Evolutionary conservation across 2,329 filamentous ascomycete genomes (phyloP).

Genomic region (Sarocladiaceae sp.): DNA sequence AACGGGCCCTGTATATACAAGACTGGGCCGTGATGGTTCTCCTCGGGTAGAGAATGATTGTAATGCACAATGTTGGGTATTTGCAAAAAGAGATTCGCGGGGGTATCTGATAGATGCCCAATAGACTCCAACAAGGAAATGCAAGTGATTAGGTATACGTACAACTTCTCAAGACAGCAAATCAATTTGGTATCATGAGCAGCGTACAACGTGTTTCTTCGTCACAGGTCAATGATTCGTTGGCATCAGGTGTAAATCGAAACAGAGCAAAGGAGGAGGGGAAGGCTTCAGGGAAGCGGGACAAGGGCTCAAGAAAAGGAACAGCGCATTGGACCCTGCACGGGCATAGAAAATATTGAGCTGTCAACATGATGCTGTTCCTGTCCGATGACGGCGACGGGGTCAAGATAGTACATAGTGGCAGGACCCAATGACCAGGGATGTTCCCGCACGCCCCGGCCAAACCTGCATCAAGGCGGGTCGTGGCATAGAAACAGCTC

Average conservation of each 20-base stretch:
- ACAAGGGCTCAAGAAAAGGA: conserved; percentile 2
- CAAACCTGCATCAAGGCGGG: neutral
- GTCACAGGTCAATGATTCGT: conserved; percentile 6
- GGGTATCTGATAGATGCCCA: conserved; percentile 1
- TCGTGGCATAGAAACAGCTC: neutral
- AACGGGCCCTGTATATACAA: neutral
- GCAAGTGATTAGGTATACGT: conserved; percentile 9
- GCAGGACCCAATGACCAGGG: conserved; percentile 3
- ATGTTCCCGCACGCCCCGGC: conserved; percentile 5
- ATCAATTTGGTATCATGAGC: conserved; percentile 9
- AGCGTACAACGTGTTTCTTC: conserved; percentile 7
- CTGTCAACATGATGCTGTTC: conserved; percentile 4
- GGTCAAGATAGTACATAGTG: conserved; percentile 4
- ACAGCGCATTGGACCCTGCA: neutral
- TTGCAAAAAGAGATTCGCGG: neutral
- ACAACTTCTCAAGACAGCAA: conserved; percentile 8
- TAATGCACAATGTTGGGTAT: conserved; percentile 7
- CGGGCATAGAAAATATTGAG: neutral
- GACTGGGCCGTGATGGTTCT: neutral
- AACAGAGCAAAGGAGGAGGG: neutral
- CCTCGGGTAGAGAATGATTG: neutral
- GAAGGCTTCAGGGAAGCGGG: neutral
- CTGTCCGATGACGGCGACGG: neutral
- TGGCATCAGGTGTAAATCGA: neutral
- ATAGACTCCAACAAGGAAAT: conserved; percentile 6